Evolutionary conservation across 306 rosid genomes (phyloP), one percentile per base, ranked within the genome.

Genomic region (Fragaria vesca): DNA sequence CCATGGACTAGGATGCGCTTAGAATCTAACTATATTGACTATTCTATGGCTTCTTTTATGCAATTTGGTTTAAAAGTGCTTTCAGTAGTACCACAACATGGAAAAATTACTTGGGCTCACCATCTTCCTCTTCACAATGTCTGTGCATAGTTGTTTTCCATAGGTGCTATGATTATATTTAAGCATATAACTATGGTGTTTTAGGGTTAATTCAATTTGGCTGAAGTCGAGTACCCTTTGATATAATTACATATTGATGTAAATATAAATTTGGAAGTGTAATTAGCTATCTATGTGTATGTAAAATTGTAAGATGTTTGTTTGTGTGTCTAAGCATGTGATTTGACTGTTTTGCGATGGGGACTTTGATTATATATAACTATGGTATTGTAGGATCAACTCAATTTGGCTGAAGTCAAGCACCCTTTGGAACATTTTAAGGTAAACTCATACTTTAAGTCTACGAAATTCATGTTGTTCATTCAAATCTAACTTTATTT

Each of bases 321-420:
- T 26, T 26, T 7, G 9, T 55, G 5, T 61, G 34, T 61, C 36
- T 12, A 61, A 61, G 66, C 3, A 28, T 26, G 38, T 61, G 66
- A 61, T 24, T 26, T 26, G 38, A 61, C 66, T 61, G 66, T 28
- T 61, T 28, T 60, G 3, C 43, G 0, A 32, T 15, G 69, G 45
- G 16, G n/a, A 32, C 21, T 60, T 58, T 63, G 38, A 63, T 34
- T 36, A 28, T 36, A 2, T 82, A 40, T 69, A 68, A 76, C 81
- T 60, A 40, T 80, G 80, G 66, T 77, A 50, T 71, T 90, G 90
- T 73, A 94, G 97, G 98, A 86, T 88, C 97, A 95, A 91, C 85
- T 95, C 73, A 91, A 87, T 87, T 79, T 89, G 91, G 91, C 90
- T 80, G 97, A 95, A 58, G 86, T 87, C 84, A 92, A 91, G 86